Conservation (phyloP, 495 filamentous ascomycete genomes). For the Neurospora tetraspora region DNA sequence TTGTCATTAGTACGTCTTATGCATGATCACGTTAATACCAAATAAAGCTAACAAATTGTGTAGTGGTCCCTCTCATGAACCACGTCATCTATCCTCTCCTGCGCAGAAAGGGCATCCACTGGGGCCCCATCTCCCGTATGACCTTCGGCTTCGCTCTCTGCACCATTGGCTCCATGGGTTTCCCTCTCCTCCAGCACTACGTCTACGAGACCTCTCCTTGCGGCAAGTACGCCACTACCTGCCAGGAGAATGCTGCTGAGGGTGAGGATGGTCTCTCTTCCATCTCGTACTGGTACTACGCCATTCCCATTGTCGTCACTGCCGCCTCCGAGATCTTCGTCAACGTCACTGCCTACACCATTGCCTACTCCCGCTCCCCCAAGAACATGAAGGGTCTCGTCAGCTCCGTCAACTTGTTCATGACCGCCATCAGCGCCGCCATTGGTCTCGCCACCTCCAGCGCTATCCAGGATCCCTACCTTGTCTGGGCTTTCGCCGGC, state of each 20-base stretch:
- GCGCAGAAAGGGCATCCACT: conserved; percentile 50
- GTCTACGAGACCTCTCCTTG: conserved; percentile 52
- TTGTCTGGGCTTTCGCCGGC: conserved; percentile 44
- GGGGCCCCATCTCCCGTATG: conserved; percentile 63
- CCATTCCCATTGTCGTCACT: conserved; percentile 35
- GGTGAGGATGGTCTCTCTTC: conserved; percentile 33
- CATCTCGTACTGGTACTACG: conserved; percentile 32
- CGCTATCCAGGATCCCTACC: conserved; percentile 48
- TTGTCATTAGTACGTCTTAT: conserved; percentile 43
- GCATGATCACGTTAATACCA: background rate
- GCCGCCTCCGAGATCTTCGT: conserved; percentile 60
- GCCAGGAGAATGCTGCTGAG: conserved; percentile 23
- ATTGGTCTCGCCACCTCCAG: conserved; percentile 47
- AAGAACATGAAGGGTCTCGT: conserved; percentile 59
- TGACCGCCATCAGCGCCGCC: conserved; percentile 45
- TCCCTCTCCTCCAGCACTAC: conserved; percentile 59
- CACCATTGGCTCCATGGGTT: conserved; percentile 48
- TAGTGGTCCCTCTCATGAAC: conserved; percentile 59
- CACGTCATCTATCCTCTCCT: conserved; percentile 58
- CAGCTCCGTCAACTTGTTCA: conserved; percentile 48
- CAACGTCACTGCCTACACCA: conserved; percentile 58
- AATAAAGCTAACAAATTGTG: conserved; percentile 5
- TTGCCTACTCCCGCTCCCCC: conserved; percentile 61
- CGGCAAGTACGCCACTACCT: conserved; percentile 33
- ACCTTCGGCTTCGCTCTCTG: conserved; percentile 60